Percentiles rank a stretch among this genome's conserved stretches.
These are phyloP conservation scores for Chaetomium globosum DNA, from an alignment of 2,329 filamentous ascomycete species.

Conservation along the genomic window DNA sequence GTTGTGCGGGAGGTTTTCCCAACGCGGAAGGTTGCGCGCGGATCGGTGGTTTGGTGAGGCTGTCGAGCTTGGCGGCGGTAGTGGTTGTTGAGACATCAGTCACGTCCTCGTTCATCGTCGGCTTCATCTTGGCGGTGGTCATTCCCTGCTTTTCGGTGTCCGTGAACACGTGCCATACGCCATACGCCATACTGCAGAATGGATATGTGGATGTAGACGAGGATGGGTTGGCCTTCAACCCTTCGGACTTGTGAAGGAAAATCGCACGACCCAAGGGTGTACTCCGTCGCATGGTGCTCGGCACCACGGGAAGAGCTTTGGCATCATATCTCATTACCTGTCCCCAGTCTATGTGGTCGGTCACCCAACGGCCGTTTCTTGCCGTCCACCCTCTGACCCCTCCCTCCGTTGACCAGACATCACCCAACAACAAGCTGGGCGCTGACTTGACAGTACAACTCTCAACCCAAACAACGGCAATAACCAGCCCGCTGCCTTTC, in stretches of 20 bases:
- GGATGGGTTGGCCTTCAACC: neutral
- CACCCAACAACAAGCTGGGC: neutral
- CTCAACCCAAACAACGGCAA: neutral
- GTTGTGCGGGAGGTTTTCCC: neutral
- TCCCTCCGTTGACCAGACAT: neutral
- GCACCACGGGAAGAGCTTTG: neutral
- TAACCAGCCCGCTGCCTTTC: neutral
- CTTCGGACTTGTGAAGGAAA: neutral
- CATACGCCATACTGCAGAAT: neutral
- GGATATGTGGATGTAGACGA: neutral
- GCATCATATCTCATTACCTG: slow-evolving; percentile 4
- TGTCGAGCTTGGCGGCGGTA: neutral
- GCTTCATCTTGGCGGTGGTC: neutral
- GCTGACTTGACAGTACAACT: neutral
- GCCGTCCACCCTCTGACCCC: neutral
- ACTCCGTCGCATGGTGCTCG: neutral
- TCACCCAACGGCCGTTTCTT: neutral
- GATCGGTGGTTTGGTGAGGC: slow-evolving; percentile 6
- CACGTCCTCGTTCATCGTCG: neutral
- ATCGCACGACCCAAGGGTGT: neutral
- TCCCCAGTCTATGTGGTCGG: neutral
- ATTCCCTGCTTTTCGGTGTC: neutral
- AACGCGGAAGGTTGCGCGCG: neutral
- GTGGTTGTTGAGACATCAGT: neutral
- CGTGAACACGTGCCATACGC: neutral